Conservation (phyloP, 768 basidiomycete genomes). For the Naganishia onofrii region DNA sequence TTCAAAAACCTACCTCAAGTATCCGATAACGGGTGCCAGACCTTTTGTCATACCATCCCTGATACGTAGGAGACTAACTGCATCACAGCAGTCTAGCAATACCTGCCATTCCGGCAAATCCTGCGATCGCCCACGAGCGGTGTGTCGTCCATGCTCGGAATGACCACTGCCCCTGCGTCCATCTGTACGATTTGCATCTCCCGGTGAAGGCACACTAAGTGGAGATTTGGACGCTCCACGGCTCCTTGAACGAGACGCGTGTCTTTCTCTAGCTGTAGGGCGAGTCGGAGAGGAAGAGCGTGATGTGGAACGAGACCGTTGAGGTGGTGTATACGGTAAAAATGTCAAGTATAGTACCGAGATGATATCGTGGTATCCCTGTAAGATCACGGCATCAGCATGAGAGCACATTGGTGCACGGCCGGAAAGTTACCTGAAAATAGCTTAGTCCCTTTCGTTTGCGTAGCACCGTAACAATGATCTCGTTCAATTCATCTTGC, state of each 20-base stretch:
- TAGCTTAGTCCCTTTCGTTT: conserved; percentile 71
- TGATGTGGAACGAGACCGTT: conserved; percentile 24
- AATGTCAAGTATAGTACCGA: conserved; percentile 63
- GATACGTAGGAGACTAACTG: conserved; percentile 71
- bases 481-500: conserved; percentile 65
- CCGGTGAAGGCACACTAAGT: background rate
- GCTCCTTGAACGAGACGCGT: background rate
- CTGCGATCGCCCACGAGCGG: background rate
- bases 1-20: conserved; percentile 62
- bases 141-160: background rate
- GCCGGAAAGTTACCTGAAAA: conserved; percentile 63
- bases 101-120: conserved; percentile 39
- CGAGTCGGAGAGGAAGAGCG: conserved; percentile 14
- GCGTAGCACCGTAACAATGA: conserved; percentile 73
- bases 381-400: background rate
- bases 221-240: conserved; percentile 7
- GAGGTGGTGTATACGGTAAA: conserved; percentile 34
- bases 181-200: background rate
- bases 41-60: conserved; percentile 84
- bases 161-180: background rate
- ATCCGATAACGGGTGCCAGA: conserved; percentile 78
- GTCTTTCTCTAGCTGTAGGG: conserved; percentile 2
- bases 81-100: conserved; percentile 56
- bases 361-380: conserved; percentile 92
- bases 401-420: background rate